A percentile compares a stretch with the other conserved stretches of the same genome.
These are phyloP conservation scores for Zanthoxylum bungeanum DNA, from an alignment of 345 rosid genomes.

Conservation along the genomic window DNA sequence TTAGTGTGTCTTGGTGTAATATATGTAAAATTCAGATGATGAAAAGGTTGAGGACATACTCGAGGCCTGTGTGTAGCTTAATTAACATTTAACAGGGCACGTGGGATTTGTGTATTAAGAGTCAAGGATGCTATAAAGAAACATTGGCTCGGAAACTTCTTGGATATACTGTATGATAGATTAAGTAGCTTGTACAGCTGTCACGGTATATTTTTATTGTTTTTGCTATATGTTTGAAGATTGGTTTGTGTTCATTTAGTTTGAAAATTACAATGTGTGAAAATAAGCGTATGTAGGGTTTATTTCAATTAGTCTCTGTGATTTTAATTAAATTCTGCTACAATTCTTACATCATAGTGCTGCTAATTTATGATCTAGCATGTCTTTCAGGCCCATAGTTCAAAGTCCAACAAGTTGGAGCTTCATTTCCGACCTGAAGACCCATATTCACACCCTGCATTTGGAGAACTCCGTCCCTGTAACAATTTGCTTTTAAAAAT, in stretches of 20 bases:
- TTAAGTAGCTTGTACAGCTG: background rate
- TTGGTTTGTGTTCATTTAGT: background rate
- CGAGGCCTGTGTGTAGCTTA: background rate
- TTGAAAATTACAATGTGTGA: background rate
- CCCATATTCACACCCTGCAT: slow-evolving; percentile 76
- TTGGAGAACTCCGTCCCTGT: slow-evolving; percentile 58
- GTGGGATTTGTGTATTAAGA: background rate
- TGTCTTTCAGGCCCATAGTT: slow-evolving; percentile 54
- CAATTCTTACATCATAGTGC: background rate
- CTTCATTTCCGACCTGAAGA: slow-evolving; percentile 89
- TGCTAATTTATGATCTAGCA: background rate
- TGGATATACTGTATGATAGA: background rate
- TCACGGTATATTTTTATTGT: too few species aligned
- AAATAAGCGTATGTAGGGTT: background rate
- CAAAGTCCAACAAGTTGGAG: slow-evolving; percentile 58
- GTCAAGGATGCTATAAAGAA: background rate
- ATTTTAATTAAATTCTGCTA: background rate
- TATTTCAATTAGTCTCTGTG: background rate
- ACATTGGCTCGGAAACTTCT: background rate
- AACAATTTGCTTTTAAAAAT: slow-evolving; percentile 56
- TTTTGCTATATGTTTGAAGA: background rate
- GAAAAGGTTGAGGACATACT: background rate
- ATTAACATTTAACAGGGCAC: background rate
- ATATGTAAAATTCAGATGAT: too few species aligned
- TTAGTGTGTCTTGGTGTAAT: background rate